These are phyloP conservation scores for Pseudocercospora eumusae DNA, from an alignment of 2,329 filamentous ascomycete species.

Conservation along the genomic window DNA sequence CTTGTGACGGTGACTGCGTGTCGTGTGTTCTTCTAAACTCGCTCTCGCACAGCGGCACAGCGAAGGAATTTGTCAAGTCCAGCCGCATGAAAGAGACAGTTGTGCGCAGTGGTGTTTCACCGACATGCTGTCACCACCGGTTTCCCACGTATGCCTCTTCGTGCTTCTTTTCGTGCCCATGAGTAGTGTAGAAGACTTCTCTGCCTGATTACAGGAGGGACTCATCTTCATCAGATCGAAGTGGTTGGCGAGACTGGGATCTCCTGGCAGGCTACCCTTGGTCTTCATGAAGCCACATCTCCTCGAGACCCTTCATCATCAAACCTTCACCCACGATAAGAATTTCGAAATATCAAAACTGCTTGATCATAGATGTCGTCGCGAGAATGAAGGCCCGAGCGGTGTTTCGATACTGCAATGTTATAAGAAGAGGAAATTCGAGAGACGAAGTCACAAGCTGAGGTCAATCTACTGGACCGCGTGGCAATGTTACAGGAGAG, in stretches of 20 bases:
- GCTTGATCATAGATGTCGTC: background rate
- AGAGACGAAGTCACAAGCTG: background rate
- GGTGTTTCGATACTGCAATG: background rate
- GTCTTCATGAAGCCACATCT: background rate
- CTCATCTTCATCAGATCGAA: background rate
- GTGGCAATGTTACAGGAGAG: background rate
- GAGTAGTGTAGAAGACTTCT: background rate
- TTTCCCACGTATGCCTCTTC: background rate
- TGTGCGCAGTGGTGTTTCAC: background rate
- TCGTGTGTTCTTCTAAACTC: background rate
- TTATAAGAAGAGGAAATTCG: background rate
- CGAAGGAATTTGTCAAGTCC: background rate
- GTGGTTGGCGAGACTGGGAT: background rate
- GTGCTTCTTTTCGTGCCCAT: background rate
- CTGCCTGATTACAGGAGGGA: background rate
- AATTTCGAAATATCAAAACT: background rate
- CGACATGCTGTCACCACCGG: background rate
- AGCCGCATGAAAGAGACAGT: background rate
- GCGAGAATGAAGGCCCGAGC: background rate
- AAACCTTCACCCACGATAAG: background rate
- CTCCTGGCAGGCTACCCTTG: slow-evolving; percentile 4
- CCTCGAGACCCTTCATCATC: slow-evolving; percentile 5
- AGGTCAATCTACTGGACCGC: background rate
- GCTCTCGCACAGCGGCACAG: background rate
- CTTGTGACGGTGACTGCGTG: background rate